Evolutionary conservation across 2,329 filamentous ascomycete species (phyloP).

Genomic region (Fusarium tricinctum): DNA sequence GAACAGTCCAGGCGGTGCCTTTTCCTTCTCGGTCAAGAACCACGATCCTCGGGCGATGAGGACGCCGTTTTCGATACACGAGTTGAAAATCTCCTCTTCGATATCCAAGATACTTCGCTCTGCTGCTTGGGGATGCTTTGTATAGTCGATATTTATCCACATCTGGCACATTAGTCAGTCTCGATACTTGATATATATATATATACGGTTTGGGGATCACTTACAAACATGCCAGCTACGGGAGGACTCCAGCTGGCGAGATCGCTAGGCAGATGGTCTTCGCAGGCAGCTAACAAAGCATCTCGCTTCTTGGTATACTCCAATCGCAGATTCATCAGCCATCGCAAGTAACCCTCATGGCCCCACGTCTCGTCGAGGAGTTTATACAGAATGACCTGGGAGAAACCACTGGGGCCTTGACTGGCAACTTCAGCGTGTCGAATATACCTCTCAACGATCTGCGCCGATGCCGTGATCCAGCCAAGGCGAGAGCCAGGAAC

Average conservation of each 20-base stretch:
- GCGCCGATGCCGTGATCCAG: conserved; percentile 90
- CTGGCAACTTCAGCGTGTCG: conserved; percentile 86
- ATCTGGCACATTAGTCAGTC: conserved; percentile 60
- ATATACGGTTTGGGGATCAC: conserved; percentile 54
- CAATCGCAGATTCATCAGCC: conserved; percentile 85
- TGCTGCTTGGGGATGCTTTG: conserved; percentile 72
- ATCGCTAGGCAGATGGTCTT: conserved; percentile 79
- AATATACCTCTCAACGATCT: conserved; percentile 85
- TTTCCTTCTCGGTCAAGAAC: conserved; percentile 83
- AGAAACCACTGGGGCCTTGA: conserved; percentile 88
- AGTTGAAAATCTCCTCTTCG: conserved; percentile 88
- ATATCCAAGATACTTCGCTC: conserved; percentile 72
- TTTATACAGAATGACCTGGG: conserved; percentile 88
- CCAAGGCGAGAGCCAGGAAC: conserved; percentile 85
- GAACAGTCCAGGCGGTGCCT: conserved; percentile 76
- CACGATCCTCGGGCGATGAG: conserved; percentile 88
- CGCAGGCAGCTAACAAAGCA: conserved; percentile 82
- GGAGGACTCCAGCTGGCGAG: conserved; percentile 86
- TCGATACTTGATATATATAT: not conserved
- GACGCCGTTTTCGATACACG: conserved; percentile 80
- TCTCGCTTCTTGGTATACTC: conserved; percentile 87
- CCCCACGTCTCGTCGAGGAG: conserved; percentile 95
- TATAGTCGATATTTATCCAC: conserved; percentile 79
- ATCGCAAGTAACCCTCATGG: conserved; percentile 88
- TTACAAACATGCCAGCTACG: conserved; percentile 93